Evolutionary conservation across 208 protist species (phyloP).

Genomic region (Leishmania lainsoni): DNA sequence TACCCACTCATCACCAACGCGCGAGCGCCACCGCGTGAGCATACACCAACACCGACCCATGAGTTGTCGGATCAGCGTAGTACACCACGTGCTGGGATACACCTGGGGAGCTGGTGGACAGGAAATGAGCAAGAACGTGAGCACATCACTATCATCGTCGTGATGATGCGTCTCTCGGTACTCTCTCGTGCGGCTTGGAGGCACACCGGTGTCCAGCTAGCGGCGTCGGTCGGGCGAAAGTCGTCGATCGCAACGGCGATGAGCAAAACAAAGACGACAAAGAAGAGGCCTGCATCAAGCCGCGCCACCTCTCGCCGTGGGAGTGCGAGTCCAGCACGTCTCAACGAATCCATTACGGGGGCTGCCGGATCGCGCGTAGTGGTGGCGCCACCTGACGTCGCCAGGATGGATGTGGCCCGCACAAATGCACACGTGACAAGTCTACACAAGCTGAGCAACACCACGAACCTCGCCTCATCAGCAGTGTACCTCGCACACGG

Average conservation of each 20-base stretch:
- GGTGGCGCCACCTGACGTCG: not conserved
- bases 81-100: not conserved
- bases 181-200: slow-evolving; percentile 1
- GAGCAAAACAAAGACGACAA: not conserved
- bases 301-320: not conserved
- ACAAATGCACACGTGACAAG: not conserved
- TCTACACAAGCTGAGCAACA: not conserved
- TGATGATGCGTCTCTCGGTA: slow-evolving; percentile 5
- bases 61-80: not conserved
- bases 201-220: not conserved
- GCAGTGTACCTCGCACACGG: not conserved
- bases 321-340: not conserved
- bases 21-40: not conserved
- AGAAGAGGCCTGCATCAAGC: not conserved
- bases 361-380: not conserved
- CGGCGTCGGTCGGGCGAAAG: not conserved
- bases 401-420: not conserved
- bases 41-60: not conserved
- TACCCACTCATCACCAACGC: not conserved
- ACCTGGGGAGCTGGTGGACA: not conserved
- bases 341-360: not conserved
- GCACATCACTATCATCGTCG: not conserved
- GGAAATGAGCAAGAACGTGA: not conserved
- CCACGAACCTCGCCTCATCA: not conserved
- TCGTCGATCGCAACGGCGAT: not conserved